A percentile compares a stretch with the other conserved stretches of the same genome.
phyloP scores from a whole-genome alignment of 208 protist species.

The Balamuthia mandrillaris region DNA sequence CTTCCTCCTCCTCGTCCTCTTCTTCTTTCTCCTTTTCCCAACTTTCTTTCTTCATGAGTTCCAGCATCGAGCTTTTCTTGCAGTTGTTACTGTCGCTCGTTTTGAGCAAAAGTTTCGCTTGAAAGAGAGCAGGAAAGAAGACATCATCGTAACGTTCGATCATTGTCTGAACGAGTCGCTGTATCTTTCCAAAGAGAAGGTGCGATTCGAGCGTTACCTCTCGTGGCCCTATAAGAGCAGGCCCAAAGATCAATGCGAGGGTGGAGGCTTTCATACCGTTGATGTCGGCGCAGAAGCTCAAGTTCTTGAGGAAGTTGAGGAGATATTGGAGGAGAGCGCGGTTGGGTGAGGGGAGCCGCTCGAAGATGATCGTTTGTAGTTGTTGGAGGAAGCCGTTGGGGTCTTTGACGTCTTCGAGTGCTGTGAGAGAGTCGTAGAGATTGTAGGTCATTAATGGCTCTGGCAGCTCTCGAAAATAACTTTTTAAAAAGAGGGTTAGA shows the following conservation, averaged over 20 bases:
- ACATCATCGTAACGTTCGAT: conserved; percentile 14
- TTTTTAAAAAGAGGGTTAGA: neutral
- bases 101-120: too few species aligned
- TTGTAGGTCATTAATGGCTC: conserved; percentile 16
- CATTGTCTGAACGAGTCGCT: conserved; percentile 9
- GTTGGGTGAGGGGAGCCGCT: neutral
- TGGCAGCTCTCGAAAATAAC: conserved; percentile 19
- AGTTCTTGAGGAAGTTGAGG: neutral
- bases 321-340: conserved; percentile 17
- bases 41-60: too few species aligned
- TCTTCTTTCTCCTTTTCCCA: too few species aligned
- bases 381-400: neutral
- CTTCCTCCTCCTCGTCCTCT: too few species aligned
- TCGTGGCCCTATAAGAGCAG: neutral
- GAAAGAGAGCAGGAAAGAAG: too few species aligned
- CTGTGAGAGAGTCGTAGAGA: conserved; percentile 15
- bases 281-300: conserved; percentile 29
- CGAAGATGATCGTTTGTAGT: neutral
- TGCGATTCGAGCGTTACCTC: conserved; percentile 22
- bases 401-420: neutral
- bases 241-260: conserved; percentile 5
- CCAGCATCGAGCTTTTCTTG: too few species aligned
- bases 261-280: conserved; percentile 9
- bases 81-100: too few species aligned
- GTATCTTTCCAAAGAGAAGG: conserved; percentile 31